Base-by-base conservation (phyloP, 2,329 filamentous ascomycete species). In the Chrysoporthe puriensis region DNA sequence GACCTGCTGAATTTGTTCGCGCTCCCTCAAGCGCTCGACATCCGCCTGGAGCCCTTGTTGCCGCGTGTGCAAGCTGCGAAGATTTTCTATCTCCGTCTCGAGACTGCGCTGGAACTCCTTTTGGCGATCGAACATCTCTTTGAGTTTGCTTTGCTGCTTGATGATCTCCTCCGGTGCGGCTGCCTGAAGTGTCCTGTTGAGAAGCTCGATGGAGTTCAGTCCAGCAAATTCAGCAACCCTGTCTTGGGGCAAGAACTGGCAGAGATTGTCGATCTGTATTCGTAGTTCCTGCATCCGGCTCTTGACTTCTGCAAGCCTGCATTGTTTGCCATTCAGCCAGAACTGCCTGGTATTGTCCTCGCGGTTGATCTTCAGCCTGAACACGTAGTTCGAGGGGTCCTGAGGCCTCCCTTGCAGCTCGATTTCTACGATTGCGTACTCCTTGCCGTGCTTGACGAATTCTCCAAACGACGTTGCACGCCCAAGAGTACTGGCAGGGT, bases 201-300 rank as follows among this genome's bases (percentile, higher is more conserved):
- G 84, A 26, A 97, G 85, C 57, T 96, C 91, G 14, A 97, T 83
- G 0, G 95, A 91, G 9, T 88, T 91, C 72, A 97, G 87, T 5
- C 87, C 91, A 5, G 96, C 93, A 76, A 99, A 99, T 75, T 97
- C 94, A 34, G 94, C 93, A 1, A 99, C 96, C 72, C 94, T 91
- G 76, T 99, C 96, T 78, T 99, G 96, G 0, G 96, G 96, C 57
- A 99, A 82, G 74, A 99, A 99, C 77, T 99, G 96, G 77, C 96
- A 99, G 2, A 99, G 84, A 73, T 99, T 99, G 81, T 99, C 96
- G 71, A 98, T 93, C 78, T 99, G 96, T 63, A 99, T 98, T 61
- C 91, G 91, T 74, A 97, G 89, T 11, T 84, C 85, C 68, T 83
- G 86, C 69, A 90, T 91, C 61, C 97, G 81, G 11, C 84, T 80